phyloP scores from a whole-genome alignment of 495 filamentous ascomycete species.

The Astrothelium macrocarpum region DNA sequence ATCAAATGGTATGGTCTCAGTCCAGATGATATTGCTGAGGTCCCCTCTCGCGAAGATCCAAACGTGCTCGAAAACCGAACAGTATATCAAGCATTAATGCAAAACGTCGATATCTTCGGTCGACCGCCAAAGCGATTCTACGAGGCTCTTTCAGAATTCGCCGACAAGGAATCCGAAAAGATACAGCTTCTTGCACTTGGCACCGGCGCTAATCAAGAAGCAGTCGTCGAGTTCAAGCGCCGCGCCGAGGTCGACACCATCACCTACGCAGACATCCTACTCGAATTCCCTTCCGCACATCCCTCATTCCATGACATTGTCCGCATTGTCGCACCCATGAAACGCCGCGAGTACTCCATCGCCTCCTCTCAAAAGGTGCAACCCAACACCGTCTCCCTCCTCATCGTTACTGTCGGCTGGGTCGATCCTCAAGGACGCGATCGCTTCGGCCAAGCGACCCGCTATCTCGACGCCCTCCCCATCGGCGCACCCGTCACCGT shows the following conservation, averaged over 20 bases:
- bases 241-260: slow-evolving; percentile 86
- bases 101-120: slow-evolving; percentile 95
- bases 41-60: slow-evolving; percentile 75
- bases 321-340: slow-evolving; percentile 80
- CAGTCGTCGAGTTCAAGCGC: slow-evolving; percentile 88
- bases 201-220: slow-evolving; percentile 53
- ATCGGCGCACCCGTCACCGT: slow-evolving; percentile 73
- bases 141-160: slow-evolving; percentile 80
- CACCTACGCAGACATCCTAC: slow-evolving; percentile 84
- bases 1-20: slow-evolving; percentile 82
- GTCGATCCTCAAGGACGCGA: slow-evolving; percentile 77
- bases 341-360: slow-evolving; percentile 95
- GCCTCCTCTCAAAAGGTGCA: slow-evolving; percentile 90
- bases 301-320: slow-evolving; percentile 85
- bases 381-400: slow-evolving; percentile 75
- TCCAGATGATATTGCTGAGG: slow-evolving; percentile 73
- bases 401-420: slow-evolving; percentile 98
- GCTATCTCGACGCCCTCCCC: slow-evolving; percentile 66
- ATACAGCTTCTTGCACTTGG: slow-evolving; percentile 66
- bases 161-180: slow-evolving; percentile 71
- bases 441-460: slow-evolving; percentile 85
- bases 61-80: slow-evolving; percentile 76
- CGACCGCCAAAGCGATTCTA: slow-evolving; percentile 96
- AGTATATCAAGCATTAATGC: slow-evolving; percentile 81
- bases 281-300: slow-evolving; percentile 80